Percentiles rank a stretch among this genome's conserved stretches.
These are phyloP conservation scores for Breynia disticha DNA, from an alignment of 441 rosid genomes.

Conservation along the genomic window DNA sequence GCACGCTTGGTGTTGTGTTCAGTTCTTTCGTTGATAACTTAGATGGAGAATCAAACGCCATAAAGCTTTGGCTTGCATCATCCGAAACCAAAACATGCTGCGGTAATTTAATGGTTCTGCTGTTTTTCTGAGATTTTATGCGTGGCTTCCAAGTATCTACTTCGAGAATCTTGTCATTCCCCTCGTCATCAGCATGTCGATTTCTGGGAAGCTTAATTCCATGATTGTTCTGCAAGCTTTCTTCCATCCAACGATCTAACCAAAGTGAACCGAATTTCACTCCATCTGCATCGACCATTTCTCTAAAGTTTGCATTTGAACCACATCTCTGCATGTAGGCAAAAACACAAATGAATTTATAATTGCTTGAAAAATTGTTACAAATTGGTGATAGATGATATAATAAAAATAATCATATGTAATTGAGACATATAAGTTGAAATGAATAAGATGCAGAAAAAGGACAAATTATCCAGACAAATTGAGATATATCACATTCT, in stretches of 20 bases:
- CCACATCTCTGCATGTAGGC: conserved; percentile 38
- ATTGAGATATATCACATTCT: too few relatives aligned
- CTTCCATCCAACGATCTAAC: conserved; percentile 69
- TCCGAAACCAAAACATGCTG: conserved; percentile 31
- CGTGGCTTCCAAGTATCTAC: conserved; percentile 59
- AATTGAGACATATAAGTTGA: too few relatives aligned
- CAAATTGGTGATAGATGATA: too few relatives aligned
- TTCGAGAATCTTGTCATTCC: conserved; percentile 64
- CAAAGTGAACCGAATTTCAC: conserved; percentile 41
- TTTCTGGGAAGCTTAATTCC: conserved; percentile 16
- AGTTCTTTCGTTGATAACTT: conserved; percentile 29
- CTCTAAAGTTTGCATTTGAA: conserved; percentile 40
- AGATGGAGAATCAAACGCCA: conserved; percentile 27
- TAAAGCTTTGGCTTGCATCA: conserved; percentile 21
- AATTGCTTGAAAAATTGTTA: neutral
- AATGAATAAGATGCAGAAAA: too few relatives aligned
- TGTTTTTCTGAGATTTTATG: conserved; percentile 27
- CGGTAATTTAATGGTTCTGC: conserved; percentile 32
- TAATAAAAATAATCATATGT: too few relatives aligned
- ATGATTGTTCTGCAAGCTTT: conserved; percentile 30
- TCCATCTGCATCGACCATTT: conserved; percentile 32
- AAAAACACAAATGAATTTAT: conserved; percentile 6
- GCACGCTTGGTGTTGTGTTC: conserved; percentile 27
- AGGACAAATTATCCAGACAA: too few relatives aligned
- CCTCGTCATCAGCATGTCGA: conserved; percentile 33